Base-by-base conservation (phyloP, 441 rosid species). In the Corymbia calophylla region DNA sequence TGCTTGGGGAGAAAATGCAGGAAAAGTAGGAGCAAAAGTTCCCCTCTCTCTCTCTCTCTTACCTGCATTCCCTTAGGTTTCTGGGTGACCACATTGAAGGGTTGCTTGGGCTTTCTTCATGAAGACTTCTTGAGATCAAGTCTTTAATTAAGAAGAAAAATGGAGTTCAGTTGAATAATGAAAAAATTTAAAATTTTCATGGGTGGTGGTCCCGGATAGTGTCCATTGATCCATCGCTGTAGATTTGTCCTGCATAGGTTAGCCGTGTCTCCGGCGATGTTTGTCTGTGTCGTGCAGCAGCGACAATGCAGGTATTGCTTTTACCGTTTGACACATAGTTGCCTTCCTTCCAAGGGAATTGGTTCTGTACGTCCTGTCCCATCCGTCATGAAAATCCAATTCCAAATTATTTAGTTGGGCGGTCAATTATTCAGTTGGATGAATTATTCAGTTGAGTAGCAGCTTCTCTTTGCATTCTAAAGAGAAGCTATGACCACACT, bases 1-100 rank as follows among this genome's bases (percentile, higher is more conserved):
- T 91, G 87, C 86, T 35, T 88, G 80, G 81, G 44, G 49, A 91
- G 92, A 90, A 92, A 87, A 51, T 91, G 54, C 44, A 56, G 77
- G 88, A 54, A 88, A 91, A 87, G 56, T 86, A 23, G 27, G 53
- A 77, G 6, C 84, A 44, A 44, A 58, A 23, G 16, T 44, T 32
- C 7, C 60, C 53, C 32, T 53, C 35, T 15, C 2, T 25, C 23
- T 15, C 81, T 70, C 81, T 19, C 81, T 21, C 25, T 64, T 18
- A 19, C 48, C 48, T 39, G 81, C 48, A 35, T 70, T 35, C 81
- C 48, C 47, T 70, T 14, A 47, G 21, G 80, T 70, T 39, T 73
- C 84, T 44, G 84, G 82, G 84, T 7, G n/a, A 77, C 84, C 51
- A 23, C 12, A 5, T 10, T 7, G 53, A 44, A 44, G 44, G 84